Percentiles rank a stretch among this genome's conserved stretches.
Conservation (phyloP, 192 early-diverging fungal species). For the Blastocladiella britannica region DNA sequence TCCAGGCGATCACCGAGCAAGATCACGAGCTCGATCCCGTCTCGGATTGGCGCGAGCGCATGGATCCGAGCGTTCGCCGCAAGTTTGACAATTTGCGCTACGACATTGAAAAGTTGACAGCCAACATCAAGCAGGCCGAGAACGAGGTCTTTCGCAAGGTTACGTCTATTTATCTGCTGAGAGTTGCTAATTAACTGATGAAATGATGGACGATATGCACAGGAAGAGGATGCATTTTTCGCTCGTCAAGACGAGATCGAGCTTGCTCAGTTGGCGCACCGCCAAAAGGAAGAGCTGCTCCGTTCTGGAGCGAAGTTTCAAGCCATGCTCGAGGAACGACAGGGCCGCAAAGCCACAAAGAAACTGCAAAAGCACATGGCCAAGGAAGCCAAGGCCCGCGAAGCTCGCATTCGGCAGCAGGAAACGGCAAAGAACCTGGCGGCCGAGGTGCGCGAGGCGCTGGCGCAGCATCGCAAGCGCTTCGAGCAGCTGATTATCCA, state of each 20-base stretch:
- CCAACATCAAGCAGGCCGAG: neutral
- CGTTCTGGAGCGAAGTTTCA: neutral
- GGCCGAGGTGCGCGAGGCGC: constrained; percentile 4
- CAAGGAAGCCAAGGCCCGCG: neutral
- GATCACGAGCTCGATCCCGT: neutral
- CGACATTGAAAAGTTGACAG: neutral
- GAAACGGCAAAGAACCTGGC: neutral
- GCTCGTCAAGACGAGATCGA: neutral
- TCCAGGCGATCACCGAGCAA: neutral
- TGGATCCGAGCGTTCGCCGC: neutral
- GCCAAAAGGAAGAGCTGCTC: neutral
- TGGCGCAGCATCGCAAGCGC: constrained; percentile 4
- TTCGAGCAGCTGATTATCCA: constrained; percentile 10
- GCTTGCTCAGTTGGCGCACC: neutral
- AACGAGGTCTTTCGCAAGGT: neutral
- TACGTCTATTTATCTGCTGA: neutral
- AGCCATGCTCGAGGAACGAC: neutral
- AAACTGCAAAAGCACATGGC: neutral
- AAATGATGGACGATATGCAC: no score
- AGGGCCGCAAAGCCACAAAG: neutral
- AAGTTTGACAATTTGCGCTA: neutral
- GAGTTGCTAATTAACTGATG: no score
- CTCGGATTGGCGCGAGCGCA: neutral
- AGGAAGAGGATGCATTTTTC: neutral
- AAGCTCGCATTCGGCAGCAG: neutral